These are phyloP conservation scores for Suhomyces choctaworum DNA, from an alignment of 1,139 yeast genomes.

Conservation along the genomic window DNA sequence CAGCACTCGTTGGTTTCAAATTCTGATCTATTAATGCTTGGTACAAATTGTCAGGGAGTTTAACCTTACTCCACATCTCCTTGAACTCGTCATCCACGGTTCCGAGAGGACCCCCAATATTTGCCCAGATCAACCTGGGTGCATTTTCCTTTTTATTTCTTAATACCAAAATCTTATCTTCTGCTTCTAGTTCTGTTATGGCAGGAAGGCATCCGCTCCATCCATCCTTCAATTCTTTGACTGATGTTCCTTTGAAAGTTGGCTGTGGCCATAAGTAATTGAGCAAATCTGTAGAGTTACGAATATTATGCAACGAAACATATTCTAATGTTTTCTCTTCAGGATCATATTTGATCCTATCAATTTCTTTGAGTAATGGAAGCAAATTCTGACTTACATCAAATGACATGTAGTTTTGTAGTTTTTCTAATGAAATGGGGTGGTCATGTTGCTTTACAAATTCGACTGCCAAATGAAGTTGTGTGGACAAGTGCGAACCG, in stretches of 20 bases:
- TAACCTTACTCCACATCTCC: conserved; percentile 74
- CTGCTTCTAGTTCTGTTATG: conserved; percentile 72
- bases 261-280: conserved; percentile 76
- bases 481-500: conserved; percentile 73
- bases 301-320: conserved; percentile 84
- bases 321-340: conserved; percentile 71
- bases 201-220: conserved; percentile 92
- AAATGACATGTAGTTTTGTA: conserved; percentile 58
- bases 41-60: conserved; percentile 83
- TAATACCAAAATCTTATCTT: conserved; percentile 74
- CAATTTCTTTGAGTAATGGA: conserved; percentile 71
- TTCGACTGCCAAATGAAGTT: conserved; percentile 84
- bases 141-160: conserved; percentile 90
- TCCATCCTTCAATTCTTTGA: conserved; percentile 90
- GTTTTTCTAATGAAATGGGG: conserved; percentile 63
- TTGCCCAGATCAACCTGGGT: conserved; percentile 91
- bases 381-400: conserved; percentile 54
- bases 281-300: conserved; percentile 74
- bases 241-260: conserved; percentile 84
- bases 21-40: conserved; percentile 78
- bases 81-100: conserved; percentile 81
- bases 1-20: conserved; percentile 93
- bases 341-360: conserved; percentile 67
- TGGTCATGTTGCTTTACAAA: conserved; percentile 68
- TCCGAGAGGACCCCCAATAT: conserved; percentile 72